A percentile compares a stretch with the other conserved stretches of the same genome.
These are phyloP conservation scores for Marasmius fiardii DNA, from an alignment of 1,284 basidiomycete species.

Conservation along the genomic window DNA sequence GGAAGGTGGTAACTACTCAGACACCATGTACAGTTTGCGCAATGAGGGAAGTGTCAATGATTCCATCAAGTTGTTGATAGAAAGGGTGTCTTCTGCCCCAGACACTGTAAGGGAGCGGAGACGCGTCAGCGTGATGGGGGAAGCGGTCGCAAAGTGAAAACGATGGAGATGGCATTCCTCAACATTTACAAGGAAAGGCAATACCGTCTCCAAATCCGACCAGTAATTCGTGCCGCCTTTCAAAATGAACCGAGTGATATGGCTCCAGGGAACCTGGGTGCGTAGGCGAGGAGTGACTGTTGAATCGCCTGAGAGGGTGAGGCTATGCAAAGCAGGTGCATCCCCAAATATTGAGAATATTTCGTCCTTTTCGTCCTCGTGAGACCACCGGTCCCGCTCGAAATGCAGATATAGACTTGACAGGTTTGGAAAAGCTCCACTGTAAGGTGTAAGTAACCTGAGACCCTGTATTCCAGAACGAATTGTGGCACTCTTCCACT, in stretches of 20 bases:
- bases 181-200: background rate
- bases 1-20: too few species aligned
- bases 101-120: too few species aligned
- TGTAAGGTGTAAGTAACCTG: background rate
- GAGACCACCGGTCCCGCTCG: background rate
- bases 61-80: too few species aligned
- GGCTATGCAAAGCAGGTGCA: background rate
- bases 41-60: too few species aligned
- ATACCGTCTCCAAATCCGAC: background rate
- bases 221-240: background rate
- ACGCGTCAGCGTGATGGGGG: too few species aligned
- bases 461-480: background rate
- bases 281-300: background rate
- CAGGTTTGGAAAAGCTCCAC: background rate
- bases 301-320: background rate
- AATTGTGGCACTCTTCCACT: background rate
- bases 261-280: background rate
- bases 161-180: background rate
- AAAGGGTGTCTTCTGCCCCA: too few species aligned
- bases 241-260: background rate
- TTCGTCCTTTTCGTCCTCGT: background rate
- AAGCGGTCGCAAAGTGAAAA: too few species aligned
- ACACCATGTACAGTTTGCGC: too few species aligned
- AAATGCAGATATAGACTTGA: background rate
- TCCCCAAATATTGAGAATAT: background rate